Evolutionary conservation across 2,329 filamentous ascomycete genomes (phyloP), one percentile per base, ranked within the genome.

Genomic region (Cercospora sojina): DNA sequence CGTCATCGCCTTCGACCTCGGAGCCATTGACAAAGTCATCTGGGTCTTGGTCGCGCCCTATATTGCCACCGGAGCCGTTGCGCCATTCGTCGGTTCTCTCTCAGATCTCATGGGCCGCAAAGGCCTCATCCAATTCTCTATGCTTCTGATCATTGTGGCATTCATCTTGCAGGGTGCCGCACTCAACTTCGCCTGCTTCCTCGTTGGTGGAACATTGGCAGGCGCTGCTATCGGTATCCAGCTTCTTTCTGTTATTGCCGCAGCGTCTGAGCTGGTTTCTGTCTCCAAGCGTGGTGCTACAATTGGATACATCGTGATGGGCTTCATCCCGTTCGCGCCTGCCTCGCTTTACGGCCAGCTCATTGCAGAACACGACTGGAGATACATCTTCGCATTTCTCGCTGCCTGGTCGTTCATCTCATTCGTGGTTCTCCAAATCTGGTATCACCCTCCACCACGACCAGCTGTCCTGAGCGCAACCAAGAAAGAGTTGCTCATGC

Each of bases 181-280:
- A n/a, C 66, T 63, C 13, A 68, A 64, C 61, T 64, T 68, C 16
- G 68, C 57, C 2, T 51, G 60, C 20, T 70, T 64, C 38, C 60
- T 70, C 6, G 57, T 67, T 9, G 68, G 66, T 5, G 47, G 35
- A 2, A 59, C 64, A 10, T 49, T 63, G 31, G 59, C 60, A 10
- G 60, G 67, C 49, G 68, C 66, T 18, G 60, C 63, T 13, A 62
- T 62, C 23, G 59, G 59, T 18, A 62, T 62, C 23, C 64, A 69
- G 49, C 57, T 64, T 41, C 16, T 70, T 59, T 64, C 65, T 23
- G 64, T 67, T 9, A 65, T 91, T n/a, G 87, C 89, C 32, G 88
- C 84, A 47, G 88, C 88, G 0, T 86, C 87, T 2, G 88, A 91
- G 74, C 82, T 91, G 67, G 88, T 87, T 0, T 88, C 88, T 1